phyloP scores from a whole-genome alignment of 306 rosid genomes.

The Vicia faba region DNA sequence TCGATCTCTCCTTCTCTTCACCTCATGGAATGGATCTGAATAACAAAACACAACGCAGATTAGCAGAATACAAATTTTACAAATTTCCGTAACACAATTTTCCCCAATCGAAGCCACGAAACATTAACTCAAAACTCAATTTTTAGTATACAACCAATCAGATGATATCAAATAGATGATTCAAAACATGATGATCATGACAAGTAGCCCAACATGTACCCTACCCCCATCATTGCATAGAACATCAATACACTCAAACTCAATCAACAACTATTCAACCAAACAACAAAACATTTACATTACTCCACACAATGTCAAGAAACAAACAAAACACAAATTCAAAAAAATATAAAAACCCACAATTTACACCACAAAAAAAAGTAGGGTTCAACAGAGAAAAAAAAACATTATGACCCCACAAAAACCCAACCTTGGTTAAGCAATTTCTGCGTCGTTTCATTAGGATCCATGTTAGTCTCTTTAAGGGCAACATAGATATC shows the following conservation, averaged over 20 bases:
- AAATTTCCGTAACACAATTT: background rate
- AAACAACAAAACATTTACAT: background rate
- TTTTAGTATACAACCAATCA: background rate
- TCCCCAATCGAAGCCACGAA: slow-evolving; percentile 13
- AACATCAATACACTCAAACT: slow-evolving; percentile 7
- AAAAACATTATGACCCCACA: slow-evolving; percentile 12
- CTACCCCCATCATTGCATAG: background rate
- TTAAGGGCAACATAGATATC: slow-evolving; percentile 88
- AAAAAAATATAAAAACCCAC: background rate
- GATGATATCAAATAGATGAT: slow-evolving; percentile 1
- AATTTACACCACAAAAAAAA: background rate
- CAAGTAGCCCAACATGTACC: background rate
- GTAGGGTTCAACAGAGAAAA: background rate
- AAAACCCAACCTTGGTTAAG: slow-evolving; percentile 76
- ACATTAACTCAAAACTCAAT: slow-evolving; percentile 11
- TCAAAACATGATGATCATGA: slow-evolving; percentile 20
- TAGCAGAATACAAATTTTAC: slow-evolving; percentile 6
- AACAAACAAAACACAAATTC: background rate
- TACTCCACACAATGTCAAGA: background rate
- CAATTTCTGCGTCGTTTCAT: slow-evolving; percentile 96
- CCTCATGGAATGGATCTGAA: slow-evolving; percentile 89
- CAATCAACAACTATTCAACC: slow-evolving; percentile 1
- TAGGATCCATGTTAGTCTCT: slow-evolving; percentile 94
- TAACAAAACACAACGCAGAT: slow-evolving; percentile 30
- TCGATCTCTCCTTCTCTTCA: slow-evolving; percentile 92